Evolutionary conservation across 1,284 basidiomycete genomes (phyloP).

Genomic region (Clitocybe nebularis): DNA sequence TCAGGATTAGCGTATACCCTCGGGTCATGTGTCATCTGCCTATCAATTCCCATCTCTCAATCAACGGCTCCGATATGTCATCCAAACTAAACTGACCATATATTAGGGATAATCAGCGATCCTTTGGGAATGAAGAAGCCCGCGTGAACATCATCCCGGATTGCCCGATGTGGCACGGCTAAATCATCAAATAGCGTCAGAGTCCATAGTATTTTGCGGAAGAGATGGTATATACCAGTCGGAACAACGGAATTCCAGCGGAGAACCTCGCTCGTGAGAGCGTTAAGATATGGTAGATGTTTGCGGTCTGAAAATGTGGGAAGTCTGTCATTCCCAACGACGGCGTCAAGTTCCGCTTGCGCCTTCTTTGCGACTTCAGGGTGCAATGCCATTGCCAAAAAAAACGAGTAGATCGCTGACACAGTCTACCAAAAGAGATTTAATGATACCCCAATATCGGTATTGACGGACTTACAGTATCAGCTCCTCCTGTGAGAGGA

Average conservation of each 20-base stretch:
- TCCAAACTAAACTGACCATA: constrained; percentile 31
- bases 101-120: constrained; percentile 45
- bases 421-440: constrained; percentile 35
- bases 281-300: constrained; percentile 56
- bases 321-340: constrained; percentile 57
- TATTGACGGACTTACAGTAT: constrained; percentile 37
- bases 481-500: constrained; percentile 36
- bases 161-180: constrained; percentile 53
- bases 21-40: constrained; percentile 47
- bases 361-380: constrained; percentile 50
- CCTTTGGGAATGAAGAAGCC: constrained; percentile 53
- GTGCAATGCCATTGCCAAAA: constrained; percentile 50
- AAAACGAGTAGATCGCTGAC: constrained; percentile 47
- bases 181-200: constrained; percentile 4
- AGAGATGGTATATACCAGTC: constrained; percentile 33
- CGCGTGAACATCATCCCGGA: constrained; percentile 49
- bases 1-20: constrained; percentile 42
- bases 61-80: neutral
- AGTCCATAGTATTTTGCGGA: neutral
- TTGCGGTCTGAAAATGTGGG: constrained; percentile 59
- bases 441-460: neutral
- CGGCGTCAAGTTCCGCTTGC: constrained; percentile 58
- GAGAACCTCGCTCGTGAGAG: constrained; percentile 57
- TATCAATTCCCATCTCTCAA: constrained; percentile 16
- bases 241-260: constrained; percentile 58